A percentile compares a stretch with the other conserved stretches of the same genome.
phyloP scores from a whole-genome alignment of 2,329 filamentous ascomycete species.

The Zymoseptoria brevis region DNA sequence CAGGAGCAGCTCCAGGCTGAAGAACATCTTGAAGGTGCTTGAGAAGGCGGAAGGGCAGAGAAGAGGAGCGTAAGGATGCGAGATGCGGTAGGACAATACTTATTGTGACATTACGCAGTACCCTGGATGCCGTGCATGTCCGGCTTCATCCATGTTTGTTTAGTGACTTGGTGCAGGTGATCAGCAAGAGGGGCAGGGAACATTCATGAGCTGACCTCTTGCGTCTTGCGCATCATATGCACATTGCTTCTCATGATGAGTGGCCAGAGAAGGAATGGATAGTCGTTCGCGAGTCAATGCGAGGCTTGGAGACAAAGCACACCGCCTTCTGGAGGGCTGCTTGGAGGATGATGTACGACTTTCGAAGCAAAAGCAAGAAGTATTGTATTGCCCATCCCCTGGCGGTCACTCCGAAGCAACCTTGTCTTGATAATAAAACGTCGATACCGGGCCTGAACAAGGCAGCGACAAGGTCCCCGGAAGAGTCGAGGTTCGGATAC shows the following conservation, averaged over 20 bases:
- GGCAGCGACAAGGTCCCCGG: too few species aligned
- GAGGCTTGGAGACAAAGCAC: neutral
- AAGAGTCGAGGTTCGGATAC: neutral
- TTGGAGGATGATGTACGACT: neutral
- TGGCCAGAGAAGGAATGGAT: neutral
- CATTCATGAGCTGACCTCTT: neutral
- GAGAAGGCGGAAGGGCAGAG: too few species aligned
- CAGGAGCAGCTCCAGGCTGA: neutral
- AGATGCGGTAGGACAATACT: neutral
- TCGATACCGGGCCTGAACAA: too few species aligned
- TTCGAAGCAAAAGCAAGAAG: too few species aligned
- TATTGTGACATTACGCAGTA: neutral
- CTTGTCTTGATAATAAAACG: too few species aligned
- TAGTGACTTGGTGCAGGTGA: neutral
- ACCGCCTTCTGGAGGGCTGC: neutral
- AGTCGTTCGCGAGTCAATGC: neutral
- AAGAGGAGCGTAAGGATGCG: neutral
- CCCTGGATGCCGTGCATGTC: neutral
- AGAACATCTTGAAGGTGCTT: neutral
- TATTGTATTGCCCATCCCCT: too few species aligned
- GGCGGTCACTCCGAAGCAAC: too few species aligned
- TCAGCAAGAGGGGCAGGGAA: neutral
- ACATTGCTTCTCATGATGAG: neutral
- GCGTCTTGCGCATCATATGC: neutral
- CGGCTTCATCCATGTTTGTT: neutral